Evolutionary conservation across 2,329 filamentous ascomycete species (phyloP).

Genomic region (Epichloe sibirici): DNA sequence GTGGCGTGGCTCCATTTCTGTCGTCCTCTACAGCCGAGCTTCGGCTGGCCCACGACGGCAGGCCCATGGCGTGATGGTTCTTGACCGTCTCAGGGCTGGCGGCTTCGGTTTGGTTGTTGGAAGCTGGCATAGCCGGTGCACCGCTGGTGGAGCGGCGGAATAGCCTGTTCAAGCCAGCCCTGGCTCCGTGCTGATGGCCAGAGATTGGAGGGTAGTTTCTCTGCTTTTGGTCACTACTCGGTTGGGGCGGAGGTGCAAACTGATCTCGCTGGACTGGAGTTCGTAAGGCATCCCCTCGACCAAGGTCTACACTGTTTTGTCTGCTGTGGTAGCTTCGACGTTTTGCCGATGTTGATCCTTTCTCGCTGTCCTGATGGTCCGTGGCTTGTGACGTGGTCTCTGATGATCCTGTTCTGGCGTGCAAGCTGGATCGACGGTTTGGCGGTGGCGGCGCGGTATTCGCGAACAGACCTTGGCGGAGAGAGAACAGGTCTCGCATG

Average conservation of each 20-base stretch:
- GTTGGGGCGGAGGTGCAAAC: conserved; percentile 8
- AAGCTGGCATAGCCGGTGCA: background rate
- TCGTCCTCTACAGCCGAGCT: conserved; percentile 28
- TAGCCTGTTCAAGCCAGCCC: conserved; percentile 35
- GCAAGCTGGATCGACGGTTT: conserved; percentile 40
- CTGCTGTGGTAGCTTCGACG: conserved; percentile 9
- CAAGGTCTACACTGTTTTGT: conserved; percentile 20
- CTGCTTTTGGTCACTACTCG: conserved; percentile 20
- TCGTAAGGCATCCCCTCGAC: conserved; percentile 14
- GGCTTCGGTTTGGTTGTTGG: background rate
- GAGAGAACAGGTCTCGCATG: conserved; percentile 33
- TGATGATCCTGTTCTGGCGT: conserved; percentile 30
- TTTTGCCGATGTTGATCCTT: conserved; percentile 10
- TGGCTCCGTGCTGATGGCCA: conserved; percentile 30
- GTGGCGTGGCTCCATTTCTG: conserved; percentile 38
- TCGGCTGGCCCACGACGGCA: conserved; percentile 28
- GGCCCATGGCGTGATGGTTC: conserved; percentile 20
- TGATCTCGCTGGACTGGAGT: conserved; percentile 15
- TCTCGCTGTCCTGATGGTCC: conserved; percentile 6
- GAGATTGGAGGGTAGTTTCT: conserved; percentile 39
- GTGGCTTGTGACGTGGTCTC: conserved; percentile 9
- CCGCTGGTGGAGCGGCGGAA: conserved; percentile 39
- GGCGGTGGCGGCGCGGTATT: conserved; percentile 34
- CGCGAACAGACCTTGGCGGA: conserved; percentile 27
- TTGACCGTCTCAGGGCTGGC: conserved; percentile 9